Evolutionary conservation across 2,329 filamentous ascomycete genomes (phyloP).

Genomic region (Xylariomycetidae sp.): DNA sequence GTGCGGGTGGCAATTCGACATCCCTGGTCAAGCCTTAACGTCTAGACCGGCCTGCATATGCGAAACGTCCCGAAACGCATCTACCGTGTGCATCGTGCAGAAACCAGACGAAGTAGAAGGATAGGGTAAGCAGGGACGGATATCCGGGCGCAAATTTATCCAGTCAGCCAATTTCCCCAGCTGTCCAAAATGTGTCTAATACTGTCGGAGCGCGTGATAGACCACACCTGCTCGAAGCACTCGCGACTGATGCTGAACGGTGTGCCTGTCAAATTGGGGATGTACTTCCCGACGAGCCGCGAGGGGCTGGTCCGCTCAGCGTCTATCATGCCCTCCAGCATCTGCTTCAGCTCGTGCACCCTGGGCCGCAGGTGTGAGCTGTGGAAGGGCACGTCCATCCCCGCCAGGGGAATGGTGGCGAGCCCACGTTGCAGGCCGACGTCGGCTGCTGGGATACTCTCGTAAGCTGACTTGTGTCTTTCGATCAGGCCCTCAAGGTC

Average conservation of each 20-base stretch:
- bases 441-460: slow-evolving; percentile 4
- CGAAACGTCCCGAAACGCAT: too few relatives aligned
- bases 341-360: slow-evolving; percentile 23
- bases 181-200: too few relatives aligned
- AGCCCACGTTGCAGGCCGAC: slow-evolving; percentile 17
- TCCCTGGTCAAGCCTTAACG: too few relatives aligned
- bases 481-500: slow-evolving; percentile 22
- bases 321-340: slow-evolving; percentile 20
- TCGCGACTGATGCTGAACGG: slow-evolving; percentile 24
- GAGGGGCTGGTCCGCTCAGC: slow-evolving; percentile 18
- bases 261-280: slow-evolving; percentile 30
- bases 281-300: slow-evolving; percentile 25
- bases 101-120: too few relatives aligned
- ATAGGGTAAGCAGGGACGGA: too few relatives aligned
- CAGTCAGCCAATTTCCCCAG: too few relatives aligned
- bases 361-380: slow-evolving; percentile 19
- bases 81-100: too few relatives aligned
- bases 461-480: slow-evolving; percentile 6
- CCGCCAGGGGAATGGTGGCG: slow-evolving; percentile 26
- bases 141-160: too few relatives aligned
- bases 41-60: too few relatives aligned
- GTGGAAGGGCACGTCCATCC: slow-evolving; percentile 31
- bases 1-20: too few relatives aligned
- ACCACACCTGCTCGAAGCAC: slow-evolving; percentile 22
- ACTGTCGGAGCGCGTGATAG: too few relatives aligned